Conservation (phyloP, 1,139 yeast genomes). For the Nakaseomyces kungkrabaensis region DNA sequence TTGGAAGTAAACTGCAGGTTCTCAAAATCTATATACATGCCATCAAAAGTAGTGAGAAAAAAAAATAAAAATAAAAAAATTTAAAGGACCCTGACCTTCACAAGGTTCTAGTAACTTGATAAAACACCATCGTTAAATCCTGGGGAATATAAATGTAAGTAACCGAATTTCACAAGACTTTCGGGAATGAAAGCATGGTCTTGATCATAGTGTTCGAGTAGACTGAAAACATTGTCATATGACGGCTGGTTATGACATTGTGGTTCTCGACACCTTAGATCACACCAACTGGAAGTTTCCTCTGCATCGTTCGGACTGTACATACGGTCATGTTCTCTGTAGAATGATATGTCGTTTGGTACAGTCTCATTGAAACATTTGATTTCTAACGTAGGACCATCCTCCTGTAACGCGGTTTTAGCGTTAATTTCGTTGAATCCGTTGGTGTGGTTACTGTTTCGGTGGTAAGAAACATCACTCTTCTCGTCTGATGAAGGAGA, state of each 20-base stretch:
- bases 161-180: constrained; percentile 16
- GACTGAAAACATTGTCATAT: constrained; percentile 11
- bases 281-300: constrained; percentile 10
- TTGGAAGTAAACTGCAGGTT: too few species aligned
- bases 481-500: background rate
- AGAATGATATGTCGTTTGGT: constrained; percentile 1
- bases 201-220: constrained; percentile 23
- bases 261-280: constrained; percentile 13
- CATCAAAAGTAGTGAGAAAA: background rate
- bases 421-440: constrained; percentile 4
- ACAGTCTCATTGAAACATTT: constrained; percentile 3
- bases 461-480: constrained; percentile 6
- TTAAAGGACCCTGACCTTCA: background rate
- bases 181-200: constrained; percentile 19
- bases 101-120: background rate
- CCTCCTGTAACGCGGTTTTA: background rate
- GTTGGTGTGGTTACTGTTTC: constrained; percentile 6
- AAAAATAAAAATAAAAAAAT: background rate
- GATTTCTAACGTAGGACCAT: background rate
- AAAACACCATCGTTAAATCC: constrained; percentile 1
- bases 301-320: background rate
- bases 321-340: background rate
- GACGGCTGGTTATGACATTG: constrained; percentile 7
- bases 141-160: constrained; percentile 4
- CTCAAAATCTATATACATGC: too few species aligned